Conservation (phyloP, 2,329 filamentous ascomycete species). For the Fusarium subtropicale region DNA sequence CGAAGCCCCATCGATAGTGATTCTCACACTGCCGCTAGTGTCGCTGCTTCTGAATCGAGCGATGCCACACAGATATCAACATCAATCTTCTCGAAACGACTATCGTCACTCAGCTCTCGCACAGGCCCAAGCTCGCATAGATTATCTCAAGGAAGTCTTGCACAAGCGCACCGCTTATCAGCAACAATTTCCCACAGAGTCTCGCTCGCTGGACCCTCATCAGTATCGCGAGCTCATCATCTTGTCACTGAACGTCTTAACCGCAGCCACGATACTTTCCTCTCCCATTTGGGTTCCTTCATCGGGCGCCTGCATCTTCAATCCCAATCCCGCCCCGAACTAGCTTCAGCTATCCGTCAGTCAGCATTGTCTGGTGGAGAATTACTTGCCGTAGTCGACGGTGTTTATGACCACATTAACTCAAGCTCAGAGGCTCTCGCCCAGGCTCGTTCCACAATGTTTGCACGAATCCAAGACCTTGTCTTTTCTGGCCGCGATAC, state of each 20-base stretch:
- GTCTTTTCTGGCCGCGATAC: conserved; percentile 85
- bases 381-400: conserved; percentile 82
- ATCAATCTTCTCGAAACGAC: conserved; percentile 57
- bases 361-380: conserved; percentile 84
- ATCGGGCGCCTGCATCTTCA: conserved; percentile 91
- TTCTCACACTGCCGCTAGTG: conserved; percentile 54
- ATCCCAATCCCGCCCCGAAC: conserved; percentile 87
- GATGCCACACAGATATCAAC: conserved; percentile 53
- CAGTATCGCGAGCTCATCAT: conserved; percentile 72
- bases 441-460: conserved; percentile 79
- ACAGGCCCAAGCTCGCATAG: conserved; percentile 49
- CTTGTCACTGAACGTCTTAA: conserved; percentile 87
- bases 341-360: conserved; percentile 84
- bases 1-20: conserved; percentile 54
- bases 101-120: conserved; percentile 59
- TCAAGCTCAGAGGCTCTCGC: conserved; percentile 74
- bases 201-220: conserved; percentile 77
- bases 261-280: conserved; percentile 84
- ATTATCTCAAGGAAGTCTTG: conserved; percentile 53
- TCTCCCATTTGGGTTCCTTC: conserved; percentile 92
- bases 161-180: conserved; percentile 60
- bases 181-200: conserved; percentile 76
- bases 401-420: conserved; percentile 81
- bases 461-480: conserved; percentile 81
- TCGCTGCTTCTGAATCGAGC: conserved; percentile 51